phyloP scores from a whole-genome alignment of 192 early-diverging fungal species.

The Coemansia sp. region DNA sequence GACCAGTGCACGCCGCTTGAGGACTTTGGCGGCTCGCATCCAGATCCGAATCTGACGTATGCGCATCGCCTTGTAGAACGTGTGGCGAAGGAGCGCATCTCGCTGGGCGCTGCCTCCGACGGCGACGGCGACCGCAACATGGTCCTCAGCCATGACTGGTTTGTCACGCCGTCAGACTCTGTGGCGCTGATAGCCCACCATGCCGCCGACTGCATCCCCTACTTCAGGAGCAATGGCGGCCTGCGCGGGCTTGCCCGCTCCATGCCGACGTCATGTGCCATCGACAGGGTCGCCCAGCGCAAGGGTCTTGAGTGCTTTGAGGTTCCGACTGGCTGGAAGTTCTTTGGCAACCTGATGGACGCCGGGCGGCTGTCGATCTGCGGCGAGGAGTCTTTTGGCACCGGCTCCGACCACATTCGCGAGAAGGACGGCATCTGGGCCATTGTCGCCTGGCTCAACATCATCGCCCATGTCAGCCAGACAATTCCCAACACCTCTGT shows the following conservation, averaged over 20 bases:
- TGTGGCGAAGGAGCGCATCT: constrained; percentile 74
- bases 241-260: constrained; percentile 86
- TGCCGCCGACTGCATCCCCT: constrained; percentile 83
- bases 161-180: constrained; percentile 96
- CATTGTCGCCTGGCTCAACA: constrained; percentile 94
- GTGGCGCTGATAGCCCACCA: constrained; percentile 95
- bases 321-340: constrained; percentile 94
- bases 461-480: constrained; percentile 75
- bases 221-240: constrained; percentile 76
- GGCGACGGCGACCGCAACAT: constrained; percentile 99
- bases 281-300: constrained; percentile 87
- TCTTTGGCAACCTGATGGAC: constrained; percentile 99
- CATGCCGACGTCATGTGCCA: constrained; percentile 94
- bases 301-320: constrained; percentile 79
- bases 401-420: constrained; percentile 97
- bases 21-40: constrained; percentile 96
- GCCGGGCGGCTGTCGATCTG: constrained; percentile 90
- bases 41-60: constrained; percentile 98
- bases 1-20: constrained; percentile 79
- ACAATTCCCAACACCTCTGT: constrained; percentile 57
- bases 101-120: constrained; percentile 95
- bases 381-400: constrained; percentile 98
- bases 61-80: constrained; percentile 90
- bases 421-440: constrained; percentile 99
- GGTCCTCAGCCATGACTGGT: constrained; percentile 93